Conservation (phyloP, 192 early-diverging fungal species). For the Dimargaris xerosporica region DNA sequence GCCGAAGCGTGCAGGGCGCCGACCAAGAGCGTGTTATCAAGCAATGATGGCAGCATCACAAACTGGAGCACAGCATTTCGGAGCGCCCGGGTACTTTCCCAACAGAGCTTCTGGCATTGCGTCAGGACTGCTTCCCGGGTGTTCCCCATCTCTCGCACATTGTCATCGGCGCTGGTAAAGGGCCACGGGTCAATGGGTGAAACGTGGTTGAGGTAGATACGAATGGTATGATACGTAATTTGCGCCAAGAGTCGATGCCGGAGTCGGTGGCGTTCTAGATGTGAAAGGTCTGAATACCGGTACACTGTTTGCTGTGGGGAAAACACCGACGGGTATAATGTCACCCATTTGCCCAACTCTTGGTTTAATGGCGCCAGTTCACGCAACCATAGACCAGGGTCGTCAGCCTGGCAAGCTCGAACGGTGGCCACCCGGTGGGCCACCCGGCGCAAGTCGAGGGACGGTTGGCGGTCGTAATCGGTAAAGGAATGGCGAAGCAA, state of each 20-base stretch:
- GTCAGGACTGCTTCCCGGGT: not conserved
- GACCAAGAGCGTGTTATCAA: constrained; percentile 3
- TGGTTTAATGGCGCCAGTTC: constrained; percentile 4
- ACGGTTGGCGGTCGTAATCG: not conserved
- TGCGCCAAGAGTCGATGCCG: not conserved
- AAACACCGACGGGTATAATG: too few relatives aligned
- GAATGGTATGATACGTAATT: not conserved
- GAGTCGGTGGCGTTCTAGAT: not conserved
- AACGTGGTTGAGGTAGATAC: constrained; percentile 7
- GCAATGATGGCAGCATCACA: not conserved
- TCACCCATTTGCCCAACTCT: constrained; percentile 2
- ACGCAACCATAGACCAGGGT: not conserved
- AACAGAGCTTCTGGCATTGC: not conserved
- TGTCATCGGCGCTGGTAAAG: not conserved
- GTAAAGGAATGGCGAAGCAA: not conserved
- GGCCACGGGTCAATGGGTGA: not conserved
- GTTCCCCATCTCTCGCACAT: not conserved
- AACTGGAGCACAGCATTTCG: not conserved
- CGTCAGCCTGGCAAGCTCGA: not conserved
- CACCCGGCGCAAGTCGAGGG: not conserved
- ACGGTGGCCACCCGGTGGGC: constrained; percentile 6
- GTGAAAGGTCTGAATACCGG: not conserved
- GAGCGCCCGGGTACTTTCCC: constrained; percentile 4
- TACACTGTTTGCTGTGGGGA: not conserved
- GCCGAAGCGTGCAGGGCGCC: constrained; percentile 7